Conservation (phyloP, 805 yeast genomes). For the Schwanniomyces vanrijiae region DNA sequence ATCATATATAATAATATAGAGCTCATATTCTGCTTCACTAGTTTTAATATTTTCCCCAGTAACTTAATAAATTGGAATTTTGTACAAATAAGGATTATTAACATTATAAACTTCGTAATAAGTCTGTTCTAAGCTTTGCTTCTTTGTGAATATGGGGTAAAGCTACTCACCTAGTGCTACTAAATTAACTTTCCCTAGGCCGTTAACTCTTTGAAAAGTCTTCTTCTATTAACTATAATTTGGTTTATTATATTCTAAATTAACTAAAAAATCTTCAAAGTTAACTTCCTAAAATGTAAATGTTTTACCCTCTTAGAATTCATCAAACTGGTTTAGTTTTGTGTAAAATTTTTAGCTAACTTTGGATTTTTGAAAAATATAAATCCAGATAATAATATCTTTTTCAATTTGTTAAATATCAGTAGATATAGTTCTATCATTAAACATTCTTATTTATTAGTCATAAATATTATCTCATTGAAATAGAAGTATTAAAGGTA, state of each 20-base stretch:
- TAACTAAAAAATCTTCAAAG: conserved; percentile 12
- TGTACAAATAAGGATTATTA: conserved; percentile 17
- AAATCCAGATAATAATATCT: conserved; percentile 2
- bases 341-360: conserved; percentile 9
- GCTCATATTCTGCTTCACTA: conserved; percentile 7
- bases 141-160: conserved; percentile 15
- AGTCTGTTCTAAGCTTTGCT: conserved; percentile 16
- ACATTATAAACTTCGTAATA: conserved; percentile 18
- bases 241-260: conserved; percentile 13
- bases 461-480: conserved; percentile 12
- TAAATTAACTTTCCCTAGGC: conserved; percentile 14
- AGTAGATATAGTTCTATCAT: conserved; percentile 1
- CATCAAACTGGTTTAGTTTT: conserved; percentile 15
- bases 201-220: conserved; percentile 14
- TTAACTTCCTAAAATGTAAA: conserved; percentile 24
- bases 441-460: conserved; percentile 6
- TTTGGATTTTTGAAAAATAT: neutral
- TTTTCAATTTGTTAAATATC: conserved; percentile 10
- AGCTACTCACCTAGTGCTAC: conserved; percentile 21
- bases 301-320: conserved; percentile 21
- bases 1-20: conserved; percentile 16
- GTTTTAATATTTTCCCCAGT: conserved; percentile 15
- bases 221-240: conserved; percentile 21
- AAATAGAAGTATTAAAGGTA: conserved; percentile 13
- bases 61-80: conserved; percentile 9